Conservation (phyloP, 805 yeast genomes). For the Kodamaea restingae region DNA sequence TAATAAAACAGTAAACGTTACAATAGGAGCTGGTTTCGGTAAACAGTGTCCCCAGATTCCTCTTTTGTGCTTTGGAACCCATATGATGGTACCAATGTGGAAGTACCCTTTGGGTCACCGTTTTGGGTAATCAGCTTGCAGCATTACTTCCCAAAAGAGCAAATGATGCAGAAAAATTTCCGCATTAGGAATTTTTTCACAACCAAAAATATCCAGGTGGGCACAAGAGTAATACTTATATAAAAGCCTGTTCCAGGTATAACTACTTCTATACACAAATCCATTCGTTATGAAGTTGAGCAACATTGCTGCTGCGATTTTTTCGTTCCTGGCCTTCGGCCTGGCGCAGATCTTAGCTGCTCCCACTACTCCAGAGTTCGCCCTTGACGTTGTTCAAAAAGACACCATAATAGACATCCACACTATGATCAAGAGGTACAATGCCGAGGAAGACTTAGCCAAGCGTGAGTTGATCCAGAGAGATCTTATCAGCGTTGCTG, state of each 20-base stretch:
- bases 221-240: too few relatives aligned
- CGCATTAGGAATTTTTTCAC: conserved; percentile 3
- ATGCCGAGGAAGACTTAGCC: not conserved
- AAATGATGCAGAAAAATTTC: not conserved
- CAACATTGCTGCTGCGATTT: conserved; percentile 5
- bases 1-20: not conserved
- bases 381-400: conserved; percentile 7
- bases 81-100: too few relatives aligned
- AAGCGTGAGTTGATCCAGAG: conserved; percentile 7
- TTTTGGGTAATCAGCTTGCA: not conserved
- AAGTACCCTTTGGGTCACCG: not conserved
- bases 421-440: conserved; percentile 3
- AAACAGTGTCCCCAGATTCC: not conserved
- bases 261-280: too few relatives aligned
- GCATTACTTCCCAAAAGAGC: not conserved
- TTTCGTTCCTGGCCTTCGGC: conserved; percentile 9
- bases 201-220: not conserved
- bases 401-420: conserved; percentile 2
- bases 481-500: conserved; percentile 8
- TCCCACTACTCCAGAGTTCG: conserved; percentile 10
- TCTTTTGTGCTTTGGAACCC: not conserved
- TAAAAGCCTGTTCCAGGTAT: too few relatives aligned
- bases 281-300: conserved; percentile 9
- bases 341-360: conserved; percentile 9
- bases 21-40: not conserved